Evolutionary conservation across 2,329 filamentous ascomycete genomes (phyloP), one percentile per base, ranked within the genome.

Genomic region (Nothophaeocryptopus gaeumannii): DNA sequence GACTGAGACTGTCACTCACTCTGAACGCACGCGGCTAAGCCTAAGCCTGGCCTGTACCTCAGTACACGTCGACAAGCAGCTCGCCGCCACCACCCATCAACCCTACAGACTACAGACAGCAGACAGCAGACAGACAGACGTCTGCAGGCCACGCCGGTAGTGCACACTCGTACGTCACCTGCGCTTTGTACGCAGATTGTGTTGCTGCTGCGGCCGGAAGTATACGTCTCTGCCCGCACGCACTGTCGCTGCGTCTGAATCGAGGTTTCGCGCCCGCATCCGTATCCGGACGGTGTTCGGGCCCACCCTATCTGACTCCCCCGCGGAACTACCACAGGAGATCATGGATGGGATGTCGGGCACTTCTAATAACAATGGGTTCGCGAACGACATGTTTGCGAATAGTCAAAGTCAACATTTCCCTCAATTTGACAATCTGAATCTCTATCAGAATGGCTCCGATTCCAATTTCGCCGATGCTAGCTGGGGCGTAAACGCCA

Each of bases 401-500:
- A 58, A 66, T 59, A 61, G 51, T 51, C 56, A 62, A 9, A 45
- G 32, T 7, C 45, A 35, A 47, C 56, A 60, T 40, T 62, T 59
- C 56, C 58, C 59, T 56, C 42, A 61, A 49, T 67, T 61, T 66
- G 63, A 66, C 54, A 58, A 55, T 47, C 51, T 58, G 48, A 59
- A 55, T 52, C 45, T 60, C 34, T 65, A 63, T 53, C 55, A 58
- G 45, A 58, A 57, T 58, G 51, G 52, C 31, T 43, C 55, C 54
- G 58, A 64, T 47, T 51, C 59, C 42, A 58, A 32, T 48, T 56
- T 58, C 46, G 56, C 57, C 55, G 59, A 67, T 56, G 57, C 62
- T 59, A 57, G 58, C 58, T 67, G 65, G 65, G 58, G 51, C 56
- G 34, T 66, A 61, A 60, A 65, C 57, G 55, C 59, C 59, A 60